These are phyloP conservation scores for Schizophyllum commune DNA, from an alignment of 1,284 basidiomycete species.

Conservation along the genomic window DNA sequence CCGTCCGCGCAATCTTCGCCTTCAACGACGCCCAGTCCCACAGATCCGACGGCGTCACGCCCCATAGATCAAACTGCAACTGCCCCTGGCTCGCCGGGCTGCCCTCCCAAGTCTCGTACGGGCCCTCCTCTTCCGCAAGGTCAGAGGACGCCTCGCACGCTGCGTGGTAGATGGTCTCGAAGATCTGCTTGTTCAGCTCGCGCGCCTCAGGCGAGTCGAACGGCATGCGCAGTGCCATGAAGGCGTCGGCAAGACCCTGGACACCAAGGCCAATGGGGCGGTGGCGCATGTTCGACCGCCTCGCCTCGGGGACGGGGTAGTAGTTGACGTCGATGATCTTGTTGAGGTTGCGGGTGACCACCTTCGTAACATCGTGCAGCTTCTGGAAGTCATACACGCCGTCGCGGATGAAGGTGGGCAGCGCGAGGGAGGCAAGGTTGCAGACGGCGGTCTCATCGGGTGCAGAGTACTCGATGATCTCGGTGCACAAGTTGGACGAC, in stretches of 20 bases:
- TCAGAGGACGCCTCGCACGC: conserved; percentile 91
- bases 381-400: conserved; percentile 89
- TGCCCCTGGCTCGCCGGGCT: conserved; percentile 86
- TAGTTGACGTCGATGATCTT: conserved; percentile 91
- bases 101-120: conserved; percentile 90
- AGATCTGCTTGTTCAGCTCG: conserved; percentile 91
- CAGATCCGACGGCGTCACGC: conserved; percentile 83
- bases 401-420: conserved; percentile 80
- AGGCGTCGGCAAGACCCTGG: conserved; percentile 96
- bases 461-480: conserved; percentile 98
- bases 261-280: conserved; percentile 98
- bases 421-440: conserved; percentile 95
- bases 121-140: conserved; percentile 75
- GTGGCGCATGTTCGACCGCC: conserved; percentile 93
- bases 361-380: conserved; percentile 91
- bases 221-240: conserved; percentile 95
- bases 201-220: conserved; percentile 91
- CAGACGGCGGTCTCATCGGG: conserved; percentile 99
- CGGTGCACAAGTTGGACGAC: conserved; percentile 98
- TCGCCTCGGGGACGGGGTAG: conserved; percentile 91
- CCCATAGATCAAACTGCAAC: conserved; percentile 96
- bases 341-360: conserved; percentile 91
- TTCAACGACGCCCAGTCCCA: conserved; percentile 96
- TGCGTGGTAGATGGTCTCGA: conserved; percentile 98
- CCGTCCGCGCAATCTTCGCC: conserved; percentile 80